A percentile compares a stretch with the other conserved stretches of the same genome.
phyloP scores from a whole-genome alignment of 2,329 filamentous ascomycete species.

The Tolypocladium paradoxum region DNA sequence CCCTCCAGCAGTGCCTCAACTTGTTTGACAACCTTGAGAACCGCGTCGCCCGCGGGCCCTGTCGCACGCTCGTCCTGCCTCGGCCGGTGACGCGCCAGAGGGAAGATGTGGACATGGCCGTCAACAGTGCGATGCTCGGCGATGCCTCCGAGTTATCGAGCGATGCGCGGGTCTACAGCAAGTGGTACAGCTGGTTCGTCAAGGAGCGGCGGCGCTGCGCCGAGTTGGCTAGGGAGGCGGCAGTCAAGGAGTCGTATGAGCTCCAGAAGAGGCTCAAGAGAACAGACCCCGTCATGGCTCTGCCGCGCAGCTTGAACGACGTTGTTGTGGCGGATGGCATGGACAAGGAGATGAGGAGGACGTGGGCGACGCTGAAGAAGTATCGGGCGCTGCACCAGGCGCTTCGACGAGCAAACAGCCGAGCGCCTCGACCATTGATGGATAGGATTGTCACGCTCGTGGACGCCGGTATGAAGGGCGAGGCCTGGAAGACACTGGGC shows the following conservation, averaged over 20 bases:
- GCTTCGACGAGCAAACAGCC: conserved; percentile 6
- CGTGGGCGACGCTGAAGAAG: conserved; percentile 4
- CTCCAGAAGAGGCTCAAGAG: too few relatives aligned
- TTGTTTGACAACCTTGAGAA: conserved; percentile 27
- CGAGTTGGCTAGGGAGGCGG: too few relatives aligned
- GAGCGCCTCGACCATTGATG: conserved; percentile 10
- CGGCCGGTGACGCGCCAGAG: too few relatives aligned
- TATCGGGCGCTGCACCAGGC: conserved; percentile 8
- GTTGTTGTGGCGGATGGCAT: conserved; percentile 5
- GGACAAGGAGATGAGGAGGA: conserved; percentile 13
- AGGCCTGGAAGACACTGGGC: not conserved
- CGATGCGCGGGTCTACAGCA: too few relatives aligned
- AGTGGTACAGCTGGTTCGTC: too few relatives aligned
- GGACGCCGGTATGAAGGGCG: conserved; percentile 3
- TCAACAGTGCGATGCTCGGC: too few relatives aligned
- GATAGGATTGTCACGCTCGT: conserved; percentile 3
- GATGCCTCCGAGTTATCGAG: too few relatives aligned
- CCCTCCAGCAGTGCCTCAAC: conserved; percentile 31
- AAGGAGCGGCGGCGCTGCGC: too few relatives aligned
- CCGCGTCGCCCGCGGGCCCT: conserved; percentile 1
- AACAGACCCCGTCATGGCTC: too few relatives aligned
- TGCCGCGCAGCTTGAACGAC: too few relatives aligned
- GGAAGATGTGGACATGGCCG: too few relatives aligned
- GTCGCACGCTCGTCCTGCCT: not conserved
- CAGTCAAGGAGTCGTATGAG: too few relatives aligned